A percentile compares a stretch with the other conserved stretches of the same genome.
These are phyloP conservation scores for Somion occarium DNA, from an alignment of 1,284 basidiomycete species.

Conservation along the genomic window DNA sequence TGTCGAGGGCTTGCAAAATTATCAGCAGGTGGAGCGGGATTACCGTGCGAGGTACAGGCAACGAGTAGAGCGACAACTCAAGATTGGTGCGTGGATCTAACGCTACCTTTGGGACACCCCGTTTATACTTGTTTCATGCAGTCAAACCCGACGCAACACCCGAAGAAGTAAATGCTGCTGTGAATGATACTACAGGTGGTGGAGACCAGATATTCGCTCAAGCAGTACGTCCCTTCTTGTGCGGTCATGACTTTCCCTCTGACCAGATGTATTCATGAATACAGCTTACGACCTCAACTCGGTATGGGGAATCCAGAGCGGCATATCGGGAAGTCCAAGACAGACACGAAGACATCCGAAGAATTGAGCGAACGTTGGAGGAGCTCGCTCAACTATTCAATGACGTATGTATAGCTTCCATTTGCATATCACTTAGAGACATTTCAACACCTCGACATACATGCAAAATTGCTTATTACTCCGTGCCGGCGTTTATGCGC, in stretches of 20 bases:
- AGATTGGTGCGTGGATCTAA: constrained; percentile 53
- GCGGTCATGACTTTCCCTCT: neutral
- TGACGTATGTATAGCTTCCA: constrained; percentile 44
- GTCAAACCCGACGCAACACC: constrained; percentile 90
- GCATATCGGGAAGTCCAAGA: constrained; percentile 91
- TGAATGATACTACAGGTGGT: constrained; percentile 57
- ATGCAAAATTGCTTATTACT: too few relatives aligned
- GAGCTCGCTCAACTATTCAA: constrained; percentile 88
- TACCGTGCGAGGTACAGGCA: constrained; percentile 79
- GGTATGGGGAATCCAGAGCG: constrained; percentile 79
- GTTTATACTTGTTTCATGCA: constrained; percentile 19
- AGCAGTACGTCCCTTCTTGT: constrained; percentile 52
- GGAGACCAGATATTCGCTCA: constrained; percentile 81
- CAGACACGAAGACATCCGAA: constrained; percentile 83
- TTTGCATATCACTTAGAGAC: neutral
- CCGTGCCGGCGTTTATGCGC: too few relatives aligned
- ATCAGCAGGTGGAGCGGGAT: constrained; percentile 84
- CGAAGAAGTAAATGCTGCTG: constrained; percentile 78
- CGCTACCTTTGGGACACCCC: neutral
- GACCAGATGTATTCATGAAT: neutral
- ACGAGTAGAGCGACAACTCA: constrained; percentile 85
- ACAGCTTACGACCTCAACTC: constrained; percentile 66
- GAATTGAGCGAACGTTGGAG: constrained; percentile 83
- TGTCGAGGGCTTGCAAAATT: constrained; percentile 63
- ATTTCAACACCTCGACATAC: neutral